Percentiles rank a stretch among this genome's conserved stretches.
phyloP scores from a whole-genome alignment of 305 asterid species.

The Fraxinus ornus region DNA sequence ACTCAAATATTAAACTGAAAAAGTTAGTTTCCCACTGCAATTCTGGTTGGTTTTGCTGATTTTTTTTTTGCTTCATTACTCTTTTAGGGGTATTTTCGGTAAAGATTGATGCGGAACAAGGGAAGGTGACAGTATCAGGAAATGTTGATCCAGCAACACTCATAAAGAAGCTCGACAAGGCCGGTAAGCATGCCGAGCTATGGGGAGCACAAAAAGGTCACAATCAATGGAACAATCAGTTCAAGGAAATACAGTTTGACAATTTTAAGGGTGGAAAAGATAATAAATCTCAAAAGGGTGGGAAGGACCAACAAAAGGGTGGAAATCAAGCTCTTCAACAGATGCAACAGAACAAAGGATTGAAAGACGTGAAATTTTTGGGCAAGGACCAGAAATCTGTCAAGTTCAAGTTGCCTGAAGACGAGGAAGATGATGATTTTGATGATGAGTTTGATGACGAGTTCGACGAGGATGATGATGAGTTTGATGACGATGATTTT shows the following conservation, averaged over 20 bases:
- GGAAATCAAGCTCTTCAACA: conserved; percentile 29
- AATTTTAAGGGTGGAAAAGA: conserved; percentile 43
- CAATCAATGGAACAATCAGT: conserved; percentile 35
- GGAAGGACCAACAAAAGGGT: conserved; percentile 39
- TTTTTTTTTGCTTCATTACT: not conserved
- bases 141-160: conserved; percentile 57
- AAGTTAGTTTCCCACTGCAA: not conserved
- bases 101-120: conserved; percentile 51
- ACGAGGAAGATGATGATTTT: conserved; percentile 30
- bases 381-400: conserved; percentile 66
- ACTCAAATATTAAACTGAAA: not conserved
- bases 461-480: conserved; percentile 30
- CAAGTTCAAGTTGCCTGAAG: conserved; percentile 48
- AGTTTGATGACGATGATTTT: conserved; percentile 38
- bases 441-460: conserved; percentile 31
- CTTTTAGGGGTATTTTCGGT: conserved; percentile 59
- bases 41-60: not conserved
- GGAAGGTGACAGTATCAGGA: conserved; percentile 68
- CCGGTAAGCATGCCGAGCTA: conserved; percentile 72
- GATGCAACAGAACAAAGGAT: conserved; percentile 37
- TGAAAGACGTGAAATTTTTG: conserved; percentile 36
- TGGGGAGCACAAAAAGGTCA: conserved; percentile 49
- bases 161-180: conserved; percentile 55
- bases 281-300: conserved; percentile 40
- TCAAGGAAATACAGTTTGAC: conserved; percentile 48